A percentile compares a stretch with the other conserved stretches of the same genome.
Conservation (phyloP, 2,329 filamentous ascomycete species). For the Aspergillus bombycis region DNA sequence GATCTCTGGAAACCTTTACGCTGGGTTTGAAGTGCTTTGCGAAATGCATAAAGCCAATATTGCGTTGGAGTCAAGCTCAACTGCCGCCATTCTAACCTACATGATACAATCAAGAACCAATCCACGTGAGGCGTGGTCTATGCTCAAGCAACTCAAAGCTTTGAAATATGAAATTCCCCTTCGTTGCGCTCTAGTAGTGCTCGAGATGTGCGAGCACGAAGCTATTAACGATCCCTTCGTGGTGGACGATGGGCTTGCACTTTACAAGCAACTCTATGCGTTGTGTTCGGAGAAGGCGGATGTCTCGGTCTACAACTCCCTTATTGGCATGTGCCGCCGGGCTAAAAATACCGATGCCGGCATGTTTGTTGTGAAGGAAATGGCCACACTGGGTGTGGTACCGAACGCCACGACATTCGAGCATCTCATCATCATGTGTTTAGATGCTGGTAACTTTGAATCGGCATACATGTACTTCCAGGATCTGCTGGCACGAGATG, state of each 20-base stretch:
- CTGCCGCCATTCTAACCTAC: slow-evolving; percentile 63
- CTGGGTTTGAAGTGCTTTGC: slow-evolving; percentile 70
- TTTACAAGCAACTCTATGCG: slow-evolving; percentile 64
- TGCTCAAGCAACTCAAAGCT: slow-evolving; percentile 60
- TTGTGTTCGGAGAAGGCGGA: slow-evolving; percentile 51
- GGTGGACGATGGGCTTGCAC: slow-evolving; percentile 56
- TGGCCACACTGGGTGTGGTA: slow-evolving; percentile 57
- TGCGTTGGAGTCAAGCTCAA: slow-evolving; percentile 61
- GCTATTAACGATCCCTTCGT: slow-evolving; percentile 33
- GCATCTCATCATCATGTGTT: slow-evolving; percentile 61
- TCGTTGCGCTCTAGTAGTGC: slow-evolving; percentile 50
- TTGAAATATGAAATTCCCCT: slow-evolving; percentile 54
- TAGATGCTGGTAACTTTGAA: slow-evolving; percentile 41
- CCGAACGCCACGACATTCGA: slow-evolving; percentile 66
- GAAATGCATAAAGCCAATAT: slow-evolving; percentile 72
- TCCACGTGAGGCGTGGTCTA: slow-evolving; percentile 56
- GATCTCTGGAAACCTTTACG: slow-evolving; percentile 60
- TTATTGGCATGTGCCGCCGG: slow-evolving; percentile 56
- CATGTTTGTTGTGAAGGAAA: slow-evolving; percentile 65
- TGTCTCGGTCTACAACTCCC: slow-evolving; percentile 60
- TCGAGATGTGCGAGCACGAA: slow-evolving; percentile 54
- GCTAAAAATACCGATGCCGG: slow-evolving; percentile 56
- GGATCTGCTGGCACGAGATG: slow-evolving; percentile 38
- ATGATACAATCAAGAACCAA: slow-evolving; percentile 54
- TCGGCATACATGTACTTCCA: slow-evolving; percentile 43